phyloP scores from a whole-genome alignment of 495 filamentous ascomycete genomes.

The Viridothelium virens region DNA sequence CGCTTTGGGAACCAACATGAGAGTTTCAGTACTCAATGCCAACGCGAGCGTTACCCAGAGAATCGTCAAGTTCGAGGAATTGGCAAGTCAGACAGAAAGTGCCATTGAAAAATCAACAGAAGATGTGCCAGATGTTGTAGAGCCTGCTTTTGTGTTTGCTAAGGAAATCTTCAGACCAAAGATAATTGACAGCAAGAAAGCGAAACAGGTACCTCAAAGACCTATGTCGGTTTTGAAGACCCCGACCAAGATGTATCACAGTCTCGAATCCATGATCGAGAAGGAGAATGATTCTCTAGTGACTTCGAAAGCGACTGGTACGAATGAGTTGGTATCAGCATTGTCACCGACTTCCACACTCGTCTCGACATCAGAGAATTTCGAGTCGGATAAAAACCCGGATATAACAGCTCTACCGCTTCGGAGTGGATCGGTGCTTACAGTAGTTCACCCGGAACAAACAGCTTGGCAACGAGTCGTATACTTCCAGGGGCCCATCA shows the following conservation, averaged over 20 bases:
- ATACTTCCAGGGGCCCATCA: conserved; percentile 26
- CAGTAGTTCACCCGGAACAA: conserved; percentile 21
- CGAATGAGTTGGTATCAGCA: background rate
- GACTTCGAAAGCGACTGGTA: background rate
- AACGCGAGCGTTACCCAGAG: background rate
- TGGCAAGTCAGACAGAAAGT: background rate
- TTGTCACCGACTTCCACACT: conserved; percentile 16
- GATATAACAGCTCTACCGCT: conserved; percentile 21
- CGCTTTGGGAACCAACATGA: background rate
- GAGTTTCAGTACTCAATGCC: background rate
- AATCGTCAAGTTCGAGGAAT: background rate
- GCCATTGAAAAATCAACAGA: background rate
- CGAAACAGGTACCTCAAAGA: background rate
- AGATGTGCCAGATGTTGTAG: background rate
- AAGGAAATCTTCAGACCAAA: conserved; percentile 2
- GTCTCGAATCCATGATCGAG: background rate
- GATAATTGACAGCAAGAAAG: background rate
- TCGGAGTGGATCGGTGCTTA: conserved; percentile 24
- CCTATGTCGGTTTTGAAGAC: background rate
- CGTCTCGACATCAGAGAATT: conserved; percentile 12
- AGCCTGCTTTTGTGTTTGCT: background rate
- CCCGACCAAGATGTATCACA: background rate
- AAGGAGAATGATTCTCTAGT: background rate
- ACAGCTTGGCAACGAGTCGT: conserved; percentile 23
- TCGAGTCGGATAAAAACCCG: background rate